Conservation (phyloP, 768 basidiomycete genomes). For the Naematelia aurantialba region DNA sequence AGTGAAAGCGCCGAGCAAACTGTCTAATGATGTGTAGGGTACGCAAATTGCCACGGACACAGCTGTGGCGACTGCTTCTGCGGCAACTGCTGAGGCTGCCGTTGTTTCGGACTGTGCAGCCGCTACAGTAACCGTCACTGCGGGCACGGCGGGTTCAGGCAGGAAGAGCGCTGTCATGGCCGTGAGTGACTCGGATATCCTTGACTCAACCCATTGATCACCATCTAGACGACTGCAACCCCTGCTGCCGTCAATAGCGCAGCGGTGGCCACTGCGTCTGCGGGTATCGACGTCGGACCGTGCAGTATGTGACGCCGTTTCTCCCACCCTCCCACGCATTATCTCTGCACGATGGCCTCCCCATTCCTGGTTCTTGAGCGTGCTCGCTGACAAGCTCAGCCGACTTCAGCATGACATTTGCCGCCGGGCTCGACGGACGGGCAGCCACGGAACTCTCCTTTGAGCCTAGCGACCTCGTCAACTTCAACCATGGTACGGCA, state of each 20-base stretch:
- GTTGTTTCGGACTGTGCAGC: constrained; percentile 7
- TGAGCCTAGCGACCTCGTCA: constrained; percentile 25
- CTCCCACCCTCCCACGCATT: background rate
- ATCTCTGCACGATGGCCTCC: background rate
- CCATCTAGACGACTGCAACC: constrained; percentile 21
- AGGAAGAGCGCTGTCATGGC: background rate
- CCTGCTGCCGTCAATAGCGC: constrained; percentile 22
- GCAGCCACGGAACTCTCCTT: constrained; percentile 28
- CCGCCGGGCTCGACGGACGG: constrained; percentile 19
- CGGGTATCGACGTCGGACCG: constrained; percentile 29
- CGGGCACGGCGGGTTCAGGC: background rate
- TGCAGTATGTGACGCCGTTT: constrained; percentile 13
- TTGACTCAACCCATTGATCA: too few relatives aligned
- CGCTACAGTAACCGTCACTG: constrained; percentile 14
- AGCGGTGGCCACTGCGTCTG: constrained; percentile 6
- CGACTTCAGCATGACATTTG: constrained; percentile 32
- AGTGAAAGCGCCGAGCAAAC: too few relatives aligned
- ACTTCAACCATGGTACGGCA: constrained; percentile 35
- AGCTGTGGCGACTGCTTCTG: too few relatives aligned
- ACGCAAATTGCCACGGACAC: too few relatives aligned
- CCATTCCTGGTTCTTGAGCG: background rate
- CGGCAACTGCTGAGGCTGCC: constrained; percentile 1
- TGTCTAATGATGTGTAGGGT: too few relatives aligned
- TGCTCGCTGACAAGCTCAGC: constrained; percentile 10
- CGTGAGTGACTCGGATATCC: too few relatives aligned